Conservation (phyloP, 2,329 filamentous ascomycete genomes). For the Ascomycota sp. region DNA sequence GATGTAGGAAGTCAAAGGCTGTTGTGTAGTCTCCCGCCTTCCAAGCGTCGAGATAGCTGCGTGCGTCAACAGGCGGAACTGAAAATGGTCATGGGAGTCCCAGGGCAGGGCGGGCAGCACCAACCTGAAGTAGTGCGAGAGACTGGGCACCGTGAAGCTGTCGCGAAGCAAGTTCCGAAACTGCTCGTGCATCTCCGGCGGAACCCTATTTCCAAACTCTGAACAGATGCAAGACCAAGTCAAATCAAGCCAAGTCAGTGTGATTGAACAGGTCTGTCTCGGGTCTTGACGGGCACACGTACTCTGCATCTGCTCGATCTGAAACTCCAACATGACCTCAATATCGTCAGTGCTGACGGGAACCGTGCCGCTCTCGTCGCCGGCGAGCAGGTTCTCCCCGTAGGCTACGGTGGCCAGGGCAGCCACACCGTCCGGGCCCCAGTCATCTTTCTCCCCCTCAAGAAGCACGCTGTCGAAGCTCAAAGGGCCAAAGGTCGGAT, state of each 20-base stretch:
- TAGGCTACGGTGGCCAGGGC: slow-evolving; percentile 27
- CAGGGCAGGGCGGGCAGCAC: neutral
- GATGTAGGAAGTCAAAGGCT: slow-evolving; percentile 76
- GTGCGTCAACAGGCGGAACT: neutral
- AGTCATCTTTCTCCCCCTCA: slow-evolving; percentile 28
- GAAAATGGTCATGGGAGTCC: neutral
- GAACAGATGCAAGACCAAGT: neutral
- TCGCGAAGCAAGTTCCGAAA: slow-evolving; percentile 49
- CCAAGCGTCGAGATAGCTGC: slow-evolving; percentile 79
- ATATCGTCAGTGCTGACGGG: slow-evolving; percentile 59
- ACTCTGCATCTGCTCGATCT: slow-evolving; percentile 76
- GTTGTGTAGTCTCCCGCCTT: slow-evolving; percentile 74
- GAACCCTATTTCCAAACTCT: slow-evolving; percentile 62
- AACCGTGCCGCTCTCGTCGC: slow-evolving; percentile 17
- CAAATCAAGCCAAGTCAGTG: no score
- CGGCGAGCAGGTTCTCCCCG: slow-evolving; percentile 29
- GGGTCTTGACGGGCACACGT: no score
- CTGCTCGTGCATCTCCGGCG: slow-evolving; percentile 49
- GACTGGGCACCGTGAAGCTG: slow-evolving; percentile 46
- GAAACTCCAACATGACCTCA: slow-evolving; percentile 66
- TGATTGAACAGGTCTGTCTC: no score
- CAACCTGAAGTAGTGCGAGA: slow-evolving; percentile 56
- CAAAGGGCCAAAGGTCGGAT: slow-evolving; percentile 34
- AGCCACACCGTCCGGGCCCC: slow-evolving; percentile 20
- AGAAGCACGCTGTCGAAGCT: slow-evolving; percentile 37